Evolutionary conservation across 2,329 filamentous ascomycete genomes (phyloP), one percentile per base, ranked within the genome.

Genomic region (Colletotrichum ledebouriae): DNA sequence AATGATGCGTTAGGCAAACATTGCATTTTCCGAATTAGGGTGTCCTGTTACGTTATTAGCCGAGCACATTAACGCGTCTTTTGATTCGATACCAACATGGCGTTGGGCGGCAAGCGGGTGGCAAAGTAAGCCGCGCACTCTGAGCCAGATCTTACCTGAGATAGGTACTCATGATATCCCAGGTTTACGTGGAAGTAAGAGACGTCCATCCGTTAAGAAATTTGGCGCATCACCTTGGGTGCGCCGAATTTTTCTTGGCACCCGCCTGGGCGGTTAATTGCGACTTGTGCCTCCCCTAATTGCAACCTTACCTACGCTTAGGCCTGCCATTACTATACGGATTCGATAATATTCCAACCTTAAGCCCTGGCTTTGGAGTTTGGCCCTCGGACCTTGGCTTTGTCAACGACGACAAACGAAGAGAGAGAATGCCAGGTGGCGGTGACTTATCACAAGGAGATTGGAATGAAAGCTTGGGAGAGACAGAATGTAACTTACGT

Each of bases 301-400:
- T 67, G 55, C 42, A 68, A 68, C 65, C 65, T 68, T 68, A 68
- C 59, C 65, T 68, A 68, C 59, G 58, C 60, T 49, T 52, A 65
- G 61, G 55, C 65, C 49, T 56, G 61, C 44, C 53, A 37, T 49
- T 56, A 55, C 37, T 37, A 17, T 17, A 20, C 34, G 47, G 59
- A 25, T 25, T 29, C 13, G 42, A 65, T 59, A 65, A 37, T 41
- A 50, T 44, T 53, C 22, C 4, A 13, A 22, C n/a, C 20, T 62
- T 56, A 44, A 39, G 25, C 25, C 56, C 39, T 46, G 46, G 12
- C 46, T 59, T 17, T 49, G 20, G 53, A 49, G 39, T 49, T 47
- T 61, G 49, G 39, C 39, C 46, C 44, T 52, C 52, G 56, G 56
- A 55, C 55, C 49, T 55, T 34, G 39, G 46, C 46, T 56, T 29